Evolutionary conservation across 768 basidiomycete species (phyloP).

Genomic region (Mycena maculata): DNA sequence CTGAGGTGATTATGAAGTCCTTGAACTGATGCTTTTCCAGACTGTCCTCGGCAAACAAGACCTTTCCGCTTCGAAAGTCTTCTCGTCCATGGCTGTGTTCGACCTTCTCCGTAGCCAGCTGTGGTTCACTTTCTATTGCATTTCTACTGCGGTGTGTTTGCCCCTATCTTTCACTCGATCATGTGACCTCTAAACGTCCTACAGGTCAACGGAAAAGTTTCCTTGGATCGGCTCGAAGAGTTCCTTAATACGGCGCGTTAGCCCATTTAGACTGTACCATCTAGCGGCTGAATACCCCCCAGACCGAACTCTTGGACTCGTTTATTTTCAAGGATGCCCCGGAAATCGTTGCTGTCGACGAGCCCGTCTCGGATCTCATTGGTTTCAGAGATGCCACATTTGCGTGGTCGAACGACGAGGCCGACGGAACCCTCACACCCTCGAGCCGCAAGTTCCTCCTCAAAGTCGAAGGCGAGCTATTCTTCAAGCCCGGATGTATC

Average conservation of each 20-base stretch:
- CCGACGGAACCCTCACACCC: conserved; percentile 43
- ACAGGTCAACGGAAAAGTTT: conserved; percentile 64
- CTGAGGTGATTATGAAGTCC: too few species aligned
- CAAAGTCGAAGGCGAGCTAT: conserved; percentile 61
- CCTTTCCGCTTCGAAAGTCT: conserved; percentile 56
- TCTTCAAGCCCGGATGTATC: conserved; percentile 63
- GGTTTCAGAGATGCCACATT: conserved; percentile 68
- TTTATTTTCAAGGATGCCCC: conserved; percentile 43
- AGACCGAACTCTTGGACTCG: conserved; percentile 63
- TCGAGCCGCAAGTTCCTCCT: conserved; percentile 61
- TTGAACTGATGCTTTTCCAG: conserved; percentile 33
- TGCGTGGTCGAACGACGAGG: conserved; percentile 59
- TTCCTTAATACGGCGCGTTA: conserved; percentile 53
- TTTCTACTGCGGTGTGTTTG: conserved; percentile 28
- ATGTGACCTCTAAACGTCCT: too few species aligned
- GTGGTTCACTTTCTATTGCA: conserved; percentile 48
- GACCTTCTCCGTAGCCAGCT: conserved; percentile 68
- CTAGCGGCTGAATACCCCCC: too few species aligned
- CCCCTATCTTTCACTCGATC: too few species aligned
- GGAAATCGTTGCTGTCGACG: conserved; percentile 2
- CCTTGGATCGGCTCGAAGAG: conserved; percentile 64
- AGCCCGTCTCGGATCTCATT: conserved; percentile 44
- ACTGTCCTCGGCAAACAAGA: conserved; percentile 54
- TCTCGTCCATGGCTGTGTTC: conserved; percentile 70
- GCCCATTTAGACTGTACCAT: too few species aligned